phyloP scores from a whole-genome alignment of 1,139 yeast genomes.

The Yamadazyma atlantica region DNA sequence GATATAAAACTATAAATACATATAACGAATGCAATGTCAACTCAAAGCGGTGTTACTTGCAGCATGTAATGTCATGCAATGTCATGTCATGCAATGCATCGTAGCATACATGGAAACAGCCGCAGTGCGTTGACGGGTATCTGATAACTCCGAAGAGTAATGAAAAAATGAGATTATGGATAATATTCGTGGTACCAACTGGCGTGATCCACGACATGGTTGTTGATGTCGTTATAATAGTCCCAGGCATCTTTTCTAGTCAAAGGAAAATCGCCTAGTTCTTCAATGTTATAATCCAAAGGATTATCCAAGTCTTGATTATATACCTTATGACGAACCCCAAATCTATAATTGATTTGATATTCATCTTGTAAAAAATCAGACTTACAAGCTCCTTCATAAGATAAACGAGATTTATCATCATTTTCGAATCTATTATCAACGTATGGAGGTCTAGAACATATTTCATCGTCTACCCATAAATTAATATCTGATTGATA shows the following conservation, averaged over 20 bases:
- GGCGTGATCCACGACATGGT: slow-evolving; percentile 19
- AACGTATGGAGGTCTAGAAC: slow-evolving; percentile 22
- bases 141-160: too few species aligned
- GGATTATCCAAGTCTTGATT: slow-evolving; percentile 27
- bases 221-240: slow-evolving; percentile 33
- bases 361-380: slow-evolving; percentile 32
- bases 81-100: too few species aligned
- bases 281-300: slow-evolving; percentile 19
- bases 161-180: too few species aligned
- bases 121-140: too few species aligned
- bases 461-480: slow-evolving; percentile 44
- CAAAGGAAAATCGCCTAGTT: slow-evolving; percentile 28
- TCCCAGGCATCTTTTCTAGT: slow-evolving; percentile 44
- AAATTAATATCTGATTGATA: slow-evolving; percentile 41
- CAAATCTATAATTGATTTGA: slow-evolving; percentile 23
- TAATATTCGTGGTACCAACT: slow-evolving; percentile 24
- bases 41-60: too few species aligned
- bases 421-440: slow-evolving; percentile 24
- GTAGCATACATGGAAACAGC: too few species aligned
- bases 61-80: too few species aligned
- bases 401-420: slow-evolving; percentile 19
- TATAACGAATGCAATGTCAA: slow-evolving; percentile 1
- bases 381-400: slow-evolving; percentile 32
- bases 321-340: slow-evolving; percentile 24
- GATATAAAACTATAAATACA: neutral